Conservation (phyloP, 164 flowering plant species). For the Malania oleifera region DNA sequence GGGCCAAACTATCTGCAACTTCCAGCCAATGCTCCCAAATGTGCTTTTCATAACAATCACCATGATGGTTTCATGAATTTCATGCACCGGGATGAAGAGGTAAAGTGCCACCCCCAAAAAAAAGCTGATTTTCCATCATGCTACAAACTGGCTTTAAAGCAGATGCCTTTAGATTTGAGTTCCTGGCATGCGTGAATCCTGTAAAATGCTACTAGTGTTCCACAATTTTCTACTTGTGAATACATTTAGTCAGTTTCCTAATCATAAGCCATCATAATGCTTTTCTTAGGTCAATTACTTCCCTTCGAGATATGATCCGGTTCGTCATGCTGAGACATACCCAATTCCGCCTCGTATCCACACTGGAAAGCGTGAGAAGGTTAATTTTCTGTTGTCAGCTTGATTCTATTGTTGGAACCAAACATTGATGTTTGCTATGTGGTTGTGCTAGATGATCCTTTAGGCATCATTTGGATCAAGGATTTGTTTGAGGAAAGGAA, state of each 20-base stretch:
- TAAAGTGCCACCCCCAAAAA: conserved; percentile 18
- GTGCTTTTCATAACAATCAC: conserved; percentile 92
- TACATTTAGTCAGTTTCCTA: not conserved
- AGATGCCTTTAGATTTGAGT: too few relatives aligned
- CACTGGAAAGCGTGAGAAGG: conserved; percentile 15
- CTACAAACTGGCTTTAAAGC: too few relatives aligned
- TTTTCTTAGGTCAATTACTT: conserved; percentile 9
- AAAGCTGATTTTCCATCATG: too few relatives aligned
- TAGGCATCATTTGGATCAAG: too few relatives aligned
- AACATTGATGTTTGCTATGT: too few relatives aligned
- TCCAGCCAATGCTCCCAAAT: conserved; percentile 93
- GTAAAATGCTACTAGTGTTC: too few relatives aligned
- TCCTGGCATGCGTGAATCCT: too few relatives aligned
- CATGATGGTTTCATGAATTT: conserved; percentile 97
- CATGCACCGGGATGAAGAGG: conserved; percentile 99
- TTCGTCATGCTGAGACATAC: conserved; percentile 13
- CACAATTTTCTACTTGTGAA: not conserved
- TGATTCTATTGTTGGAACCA: not conserved
- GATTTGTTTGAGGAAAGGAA: too few relatives aligned
- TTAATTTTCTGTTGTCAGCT: conserved; percentile 12
- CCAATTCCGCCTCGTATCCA: conserved; percentile 6
- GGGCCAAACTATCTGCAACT: conserved; percentile 95
- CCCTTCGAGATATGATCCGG: conserved; percentile 17
- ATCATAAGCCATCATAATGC: too few relatives aligned
- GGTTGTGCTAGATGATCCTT: too few relatives aligned